Evolutionary conservation across 129 eudicot species (phyloP).

Genomic region (Ambrosia trifida): DNA sequence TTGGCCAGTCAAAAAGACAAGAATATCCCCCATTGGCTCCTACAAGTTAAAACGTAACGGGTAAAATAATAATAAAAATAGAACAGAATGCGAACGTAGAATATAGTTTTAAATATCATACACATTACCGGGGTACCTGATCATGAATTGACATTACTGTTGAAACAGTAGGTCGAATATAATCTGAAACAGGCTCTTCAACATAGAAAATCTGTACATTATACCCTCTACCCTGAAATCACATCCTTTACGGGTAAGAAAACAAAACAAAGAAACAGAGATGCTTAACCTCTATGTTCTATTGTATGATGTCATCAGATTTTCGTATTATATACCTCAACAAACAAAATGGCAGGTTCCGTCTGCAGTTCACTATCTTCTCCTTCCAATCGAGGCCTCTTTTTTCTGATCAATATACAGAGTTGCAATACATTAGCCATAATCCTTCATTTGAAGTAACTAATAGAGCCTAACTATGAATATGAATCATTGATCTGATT

Average conservation of each 20-base stretch:
- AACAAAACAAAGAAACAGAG: conserved; percentile 18
- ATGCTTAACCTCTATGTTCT: conserved; percentile 9
- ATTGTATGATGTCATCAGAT: neutral
- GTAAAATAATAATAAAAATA: neutral
- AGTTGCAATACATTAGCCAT: too few relatives aligned
- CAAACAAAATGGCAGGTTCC: too few relatives aligned
- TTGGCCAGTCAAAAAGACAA: conserved; percentile 93
- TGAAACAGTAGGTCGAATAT: conserved; percentile 84
- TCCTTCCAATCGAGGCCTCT: too few relatives aligned
- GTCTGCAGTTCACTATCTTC: too few relatives aligned
- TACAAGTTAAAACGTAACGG: conserved; percentile 20
- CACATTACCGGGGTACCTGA: conserved; percentile 43
- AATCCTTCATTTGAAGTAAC: too few relatives aligned
- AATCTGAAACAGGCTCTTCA: conserved; percentile 90
- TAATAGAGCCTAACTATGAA: too few relatives aligned
- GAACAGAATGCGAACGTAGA: neutral
- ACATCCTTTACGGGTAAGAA: neutral
- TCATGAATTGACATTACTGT: conserved; percentile 80
- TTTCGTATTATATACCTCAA: conserved; percentile 61
- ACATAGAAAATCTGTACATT: conserved; percentile 69
- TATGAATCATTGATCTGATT: too few relatives aligned
- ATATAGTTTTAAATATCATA: neutral
- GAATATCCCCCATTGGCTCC: conserved; percentile 93
- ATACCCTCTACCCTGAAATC: conserved; percentile 46
- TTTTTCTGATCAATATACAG: too few relatives aligned